Conservation (phyloP, 495 filamentous ascomycete species). For the Tetracladium setigerum region DNA sequence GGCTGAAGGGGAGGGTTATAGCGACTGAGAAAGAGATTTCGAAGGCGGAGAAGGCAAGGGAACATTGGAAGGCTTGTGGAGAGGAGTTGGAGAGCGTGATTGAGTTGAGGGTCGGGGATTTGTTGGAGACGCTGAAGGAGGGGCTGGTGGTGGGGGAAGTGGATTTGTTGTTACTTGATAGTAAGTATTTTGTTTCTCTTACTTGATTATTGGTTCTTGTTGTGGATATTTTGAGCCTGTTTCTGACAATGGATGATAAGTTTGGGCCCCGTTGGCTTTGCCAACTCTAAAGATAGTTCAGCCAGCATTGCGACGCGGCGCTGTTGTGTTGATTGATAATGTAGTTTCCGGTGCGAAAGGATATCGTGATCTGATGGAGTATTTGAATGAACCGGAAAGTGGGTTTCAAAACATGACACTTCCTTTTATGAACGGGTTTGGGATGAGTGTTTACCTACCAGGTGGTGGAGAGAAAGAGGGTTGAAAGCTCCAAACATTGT, state of each 20-base stretch:
- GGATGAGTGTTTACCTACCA: constrained; percentile 22
- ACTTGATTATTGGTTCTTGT: not conserved
- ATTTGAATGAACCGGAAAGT: constrained; percentile 9
- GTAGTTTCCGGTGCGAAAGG: constrained; percentile 23
- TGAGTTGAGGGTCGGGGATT: constrained; percentile 45
- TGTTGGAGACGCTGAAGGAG: constrained; percentile 40
- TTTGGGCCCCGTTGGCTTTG: constrained; percentile 45
- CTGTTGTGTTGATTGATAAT: constrained; percentile 44
- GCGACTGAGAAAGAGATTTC: constrained; percentile 45
- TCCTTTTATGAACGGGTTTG: constrained; percentile 23
- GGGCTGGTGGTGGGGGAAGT: constrained; percentile 33
- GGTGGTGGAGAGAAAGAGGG: no score
- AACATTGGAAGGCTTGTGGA: constrained; percentile 41
- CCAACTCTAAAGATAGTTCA: constrained; percentile 40
- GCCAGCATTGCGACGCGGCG: constrained; percentile 35
- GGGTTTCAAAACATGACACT: constrained; percentile 24
- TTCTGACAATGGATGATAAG: constrained; percentile 23
- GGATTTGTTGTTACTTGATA: constrained; percentile 49
- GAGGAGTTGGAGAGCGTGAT: constrained; percentile 34
- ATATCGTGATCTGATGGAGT: constrained; percentile 31
- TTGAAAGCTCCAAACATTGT: no score
- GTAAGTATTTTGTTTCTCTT: constrained; percentile 28
- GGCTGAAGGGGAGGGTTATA: constrained; percentile 36
- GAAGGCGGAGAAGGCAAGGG: constrained; percentile 38
- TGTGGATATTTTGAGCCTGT: not conserved